These are phyloP conservation scores for Zygosaccharomyces bailii DNA, from an alignment of 805 yeast species.

Conservation along the genomic window DNA sequence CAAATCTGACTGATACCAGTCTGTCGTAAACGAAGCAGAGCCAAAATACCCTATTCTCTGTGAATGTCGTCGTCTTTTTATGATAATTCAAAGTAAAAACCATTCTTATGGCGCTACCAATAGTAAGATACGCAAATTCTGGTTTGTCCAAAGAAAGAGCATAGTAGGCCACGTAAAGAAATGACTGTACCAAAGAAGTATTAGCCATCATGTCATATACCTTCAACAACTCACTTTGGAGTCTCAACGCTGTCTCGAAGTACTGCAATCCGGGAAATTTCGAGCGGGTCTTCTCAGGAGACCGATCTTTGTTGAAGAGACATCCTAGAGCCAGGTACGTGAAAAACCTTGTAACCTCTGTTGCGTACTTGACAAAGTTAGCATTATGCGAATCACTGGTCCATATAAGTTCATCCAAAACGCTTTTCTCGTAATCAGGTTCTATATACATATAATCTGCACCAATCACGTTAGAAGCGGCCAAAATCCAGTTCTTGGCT, in stretches of 20 bases:
- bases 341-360: slow-evolving; percentile 18
- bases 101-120: slow-evolving; percentile 21
- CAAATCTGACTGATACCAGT: slow-evolving; percentile 20
- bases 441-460: slow-evolving; percentile 24
- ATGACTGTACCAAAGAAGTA: slow-evolving; percentile 17
- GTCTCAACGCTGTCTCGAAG: slow-evolving; percentile 16
- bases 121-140: slow-evolving; percentile 16
- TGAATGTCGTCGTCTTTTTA: slow-evolving; percentile 9
- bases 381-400: background rate
- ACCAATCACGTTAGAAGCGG: slow-evolving; percentile 16
- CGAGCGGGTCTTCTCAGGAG: slow-evolving; percentile 8
- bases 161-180: slow-evolving; percentile 19
- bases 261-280: slow-evolving; percentile 15
- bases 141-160: slow-evolving; percentile 20
- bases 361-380: slow-evolving; percentile 11
- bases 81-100: slow-evolving; percentile 18
- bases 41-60: slow-evolving; percentile 21
- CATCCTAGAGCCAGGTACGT: slow-evolving; percentile 20
- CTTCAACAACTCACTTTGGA: slow-evolving; percentile 16
- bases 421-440: slow-evolving; percentile 10
- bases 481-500: slow-evolving; percentile 15
- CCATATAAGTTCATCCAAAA: slow-evolving; percentile 12
- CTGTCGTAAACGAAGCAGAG: slow-evolving; percentile 23
- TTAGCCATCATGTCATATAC: slow-evolving; percentile 15
- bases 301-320: slow-evolving; percentile 14